These are phyloP conservation scores for Pythium chondricola DNA, from an alignment of 352 stramenopile species.

Conservation along the genomic window DNA sequence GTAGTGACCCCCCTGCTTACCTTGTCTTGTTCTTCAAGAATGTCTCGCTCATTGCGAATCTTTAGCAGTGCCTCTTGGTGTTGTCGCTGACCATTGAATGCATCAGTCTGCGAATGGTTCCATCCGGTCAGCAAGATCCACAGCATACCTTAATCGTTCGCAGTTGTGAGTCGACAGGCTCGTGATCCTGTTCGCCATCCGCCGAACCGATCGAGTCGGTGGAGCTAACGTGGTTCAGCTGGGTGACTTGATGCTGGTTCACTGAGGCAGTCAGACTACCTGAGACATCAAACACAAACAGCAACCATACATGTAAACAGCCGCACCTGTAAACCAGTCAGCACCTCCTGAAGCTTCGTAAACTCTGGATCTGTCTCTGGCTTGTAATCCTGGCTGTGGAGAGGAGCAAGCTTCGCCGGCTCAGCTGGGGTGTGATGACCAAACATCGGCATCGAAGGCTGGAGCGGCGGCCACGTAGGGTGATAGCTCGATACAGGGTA, in stretches of 20 bases:
- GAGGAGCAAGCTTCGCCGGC: constrained; percentile 2
- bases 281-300: too few species aligned
- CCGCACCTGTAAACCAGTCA: constrained; percentile 14
- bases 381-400: constrained; percentile 2
- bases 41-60: constrained; percentile 28
- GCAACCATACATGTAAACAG: too few species aligned
- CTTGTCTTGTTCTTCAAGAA: constrained; percentile 36
- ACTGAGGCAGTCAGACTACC: constrained; percentile 13
- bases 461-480: not conserved
- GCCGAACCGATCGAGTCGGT: not conserved
- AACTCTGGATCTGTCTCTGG: constrained; percentile 25
- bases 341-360: constrained; percentile 31
- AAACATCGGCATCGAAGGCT: not conserved
- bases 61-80: constrained; percentile 27
- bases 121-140: too few species aligned
- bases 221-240: constrained; percentile 1
- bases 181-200: not conserved
- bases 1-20: not conserved
- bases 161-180: too few species aligned
- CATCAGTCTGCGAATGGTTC: too few species aligned
- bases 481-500: too few species aligned
- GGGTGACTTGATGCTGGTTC: constrained; percentile 16
- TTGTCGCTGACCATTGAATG: constrained; percentile 17
- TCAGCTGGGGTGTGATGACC: not conserved
- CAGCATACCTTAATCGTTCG: too few species aligned